Percentiles rank a stretch among this genome's conserved stretches.
These are phyloP conservation scores for Metschnikowia reukaufii DNA, from an alignment of 805 yeast species.

Conservation along the genomic window DNA sequence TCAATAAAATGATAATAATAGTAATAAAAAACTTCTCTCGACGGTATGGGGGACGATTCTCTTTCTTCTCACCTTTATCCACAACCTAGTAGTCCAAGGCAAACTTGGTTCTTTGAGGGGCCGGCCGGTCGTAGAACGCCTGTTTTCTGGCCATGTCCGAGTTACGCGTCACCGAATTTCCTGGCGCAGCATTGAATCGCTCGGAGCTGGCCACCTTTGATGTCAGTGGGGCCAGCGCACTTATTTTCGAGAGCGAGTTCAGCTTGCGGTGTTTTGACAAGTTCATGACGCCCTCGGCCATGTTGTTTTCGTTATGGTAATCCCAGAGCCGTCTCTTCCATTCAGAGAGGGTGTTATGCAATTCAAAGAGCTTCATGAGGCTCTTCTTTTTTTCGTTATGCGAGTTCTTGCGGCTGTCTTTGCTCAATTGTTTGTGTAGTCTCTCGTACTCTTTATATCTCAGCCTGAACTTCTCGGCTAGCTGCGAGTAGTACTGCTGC, in stretches of 20 bases:
- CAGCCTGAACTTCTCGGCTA: slow-evolving; percentile 19
- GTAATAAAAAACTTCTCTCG: no score
- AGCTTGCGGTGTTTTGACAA: slow-evolving; percentile 39
- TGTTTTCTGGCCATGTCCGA: slow-evolving; percentile 2
- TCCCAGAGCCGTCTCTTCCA: slow-evolving; percentile 62
- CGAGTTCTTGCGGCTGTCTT: slow-evolving; percentile 11
- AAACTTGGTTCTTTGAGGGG: slow-evolving; percentile 4
- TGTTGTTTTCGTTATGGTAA: slow-evolving; percentile 32
- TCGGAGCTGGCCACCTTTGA: slow-evolving; percentile 8
- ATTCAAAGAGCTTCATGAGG: slow-evolving; percentile 43
- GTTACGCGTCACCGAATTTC: background rate
- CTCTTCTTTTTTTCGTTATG: slow-evolving; percentile 17
- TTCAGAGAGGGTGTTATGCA: slow-evolving; percentile 51
- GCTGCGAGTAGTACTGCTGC: slow-evolving; percentile 20
- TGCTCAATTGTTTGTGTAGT: slow-evolving; percentile 16
- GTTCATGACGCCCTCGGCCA: slow-evolving; percentile 35
- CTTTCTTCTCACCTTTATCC: no score
- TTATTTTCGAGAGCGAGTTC: slow-evolving; percentile 11
- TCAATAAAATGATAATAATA: no score
- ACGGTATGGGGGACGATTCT: background rate
- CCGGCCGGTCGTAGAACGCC: background rate
- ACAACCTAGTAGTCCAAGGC: slow-evolving; percentile 10
- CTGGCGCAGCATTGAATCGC: background rate
- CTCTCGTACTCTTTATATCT: slow-evolving; percentile 19
- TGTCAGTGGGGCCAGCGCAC: slow-evolving; percentile 14